Base-by-base conservation (phyloP, 352 stramenopile species). In the Bremia lactucae region DNA sequence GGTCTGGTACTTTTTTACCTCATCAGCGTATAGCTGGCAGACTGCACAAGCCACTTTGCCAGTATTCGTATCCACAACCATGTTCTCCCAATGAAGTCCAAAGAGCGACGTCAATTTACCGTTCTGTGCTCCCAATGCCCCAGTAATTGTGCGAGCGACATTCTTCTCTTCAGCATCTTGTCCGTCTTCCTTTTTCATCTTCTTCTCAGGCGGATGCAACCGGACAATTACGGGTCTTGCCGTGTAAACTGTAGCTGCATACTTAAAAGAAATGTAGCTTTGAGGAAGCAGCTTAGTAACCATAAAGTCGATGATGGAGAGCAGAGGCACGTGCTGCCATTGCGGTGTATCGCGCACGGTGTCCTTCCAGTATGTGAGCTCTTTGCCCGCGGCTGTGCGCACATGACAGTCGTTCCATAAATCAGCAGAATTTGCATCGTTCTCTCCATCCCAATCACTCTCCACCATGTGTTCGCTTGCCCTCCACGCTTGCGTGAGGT, bases 81-180 rank as follows among this genome's bases (percentile, higher is more conserved):
- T 78, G 14, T 74, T 78, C 44, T 78, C 66, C 66, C 66, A 78
- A 39, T 78, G 66, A n/a, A 78, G 56, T n/a, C 66, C 66, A 54
- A 78, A 78, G 8, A 78, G 51, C 2, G 62, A 74, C 36, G 66
- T 65, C 20, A 72, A 19, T 20, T 65, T 69, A 7, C 51, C 55
- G 22, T 65, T 61, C 42, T 58, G 51, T 11, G 31, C 45, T 2
- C 36, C 44, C 7, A 69, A 26, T 3, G 48, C 55, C 3, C 42
- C 33, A 40, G 44, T 58, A 26, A 69, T 66, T n/a, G 33, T 44
- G 24, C 48, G 44, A 10, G 52, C 58, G 10, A 57, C 46, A 9
- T 53, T 43, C 21, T 61, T 47, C 3, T 67, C 47, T n/a, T 9
- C 18, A 3, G 13, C 52, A 20, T 62, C 47, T 6, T 50, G 28